Evolutionary conservation across 768 basidiomycete species (phyloP).

Genomic region (Pholiota conissans): DNA sequence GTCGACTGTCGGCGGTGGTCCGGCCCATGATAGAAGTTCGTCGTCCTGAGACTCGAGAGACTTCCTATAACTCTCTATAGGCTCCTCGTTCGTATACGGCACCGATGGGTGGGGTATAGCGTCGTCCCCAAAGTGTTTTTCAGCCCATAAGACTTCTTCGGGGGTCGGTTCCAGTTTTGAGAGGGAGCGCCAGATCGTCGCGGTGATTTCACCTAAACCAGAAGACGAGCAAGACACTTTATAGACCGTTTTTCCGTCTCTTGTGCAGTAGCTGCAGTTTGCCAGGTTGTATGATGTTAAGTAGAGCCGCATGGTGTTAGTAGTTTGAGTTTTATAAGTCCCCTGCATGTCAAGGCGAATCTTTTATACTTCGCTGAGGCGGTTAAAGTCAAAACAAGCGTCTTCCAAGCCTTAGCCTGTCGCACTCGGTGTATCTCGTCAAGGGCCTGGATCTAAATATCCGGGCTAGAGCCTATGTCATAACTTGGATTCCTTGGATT

Average conservation of each 20-base stretch:
- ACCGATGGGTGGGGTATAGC: background rate
- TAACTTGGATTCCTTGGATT: too few species aligned
- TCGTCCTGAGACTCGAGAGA: slow-evolving; percentile 15
- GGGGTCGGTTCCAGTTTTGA: slow-evolving; percentile 6
- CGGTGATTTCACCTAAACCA: background rate
- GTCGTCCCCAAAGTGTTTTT: slow-evolving; percentile 7
- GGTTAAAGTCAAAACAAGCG: background rate
- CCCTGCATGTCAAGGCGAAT: background rate
- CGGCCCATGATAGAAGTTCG: slow-evolving; percentile 12
- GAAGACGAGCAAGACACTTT: slow-evolving; percentile 11
- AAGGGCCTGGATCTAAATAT: background rate
- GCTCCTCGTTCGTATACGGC: background rate
- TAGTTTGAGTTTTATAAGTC: background rate
- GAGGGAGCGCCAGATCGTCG: slow-evolving; percentile 13
- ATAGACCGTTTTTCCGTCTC: slow-evolving; percentile 21
- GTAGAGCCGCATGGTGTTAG: slow-evolving; percentile 15
- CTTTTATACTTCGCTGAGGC: background rate
- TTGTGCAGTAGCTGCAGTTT: slow-evolving; percentile 17
- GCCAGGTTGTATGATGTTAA: slow-evolving; percentile 16
- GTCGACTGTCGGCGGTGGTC: slow-evolving; percentile 4
- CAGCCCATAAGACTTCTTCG: slow-evolving; percentile 9
- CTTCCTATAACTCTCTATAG: background rate
- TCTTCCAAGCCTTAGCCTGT: background rate
- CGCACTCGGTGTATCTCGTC: background rate
- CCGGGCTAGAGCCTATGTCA: too few species aligned